Conservation (phyloP, 1,139 yeast species). For the Hansenula lynferdii region DNA sequence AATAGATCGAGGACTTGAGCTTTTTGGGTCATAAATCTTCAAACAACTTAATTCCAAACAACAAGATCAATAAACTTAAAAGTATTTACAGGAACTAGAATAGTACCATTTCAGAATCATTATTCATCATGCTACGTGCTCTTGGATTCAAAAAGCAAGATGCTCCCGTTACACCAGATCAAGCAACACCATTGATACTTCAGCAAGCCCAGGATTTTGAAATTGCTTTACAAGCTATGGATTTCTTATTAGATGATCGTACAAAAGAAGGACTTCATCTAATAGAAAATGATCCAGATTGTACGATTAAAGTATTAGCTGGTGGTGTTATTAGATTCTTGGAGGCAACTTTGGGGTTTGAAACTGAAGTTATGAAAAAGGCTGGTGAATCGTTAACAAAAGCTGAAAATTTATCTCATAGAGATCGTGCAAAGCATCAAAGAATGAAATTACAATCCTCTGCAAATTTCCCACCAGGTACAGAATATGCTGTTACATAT, state of each 20-base stretch:
- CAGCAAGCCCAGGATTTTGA: constrained; percentile 55
- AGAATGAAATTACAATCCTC: constrained; percentile 56
- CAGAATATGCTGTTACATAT: constrained; percentile 85
- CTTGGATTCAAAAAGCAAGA: constrained; percentile 19
- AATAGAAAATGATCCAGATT: constrained; percentile 30
- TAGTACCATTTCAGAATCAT: too few species aligned
- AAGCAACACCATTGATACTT: constrained; percentile 26
- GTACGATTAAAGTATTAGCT: constrained; percentile 71
- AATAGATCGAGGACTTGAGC: too few species aligned
- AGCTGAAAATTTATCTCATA: constrained; percentile 68
- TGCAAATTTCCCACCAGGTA: constrained; percentile 82
- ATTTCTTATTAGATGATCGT: constrained; percentile 80
- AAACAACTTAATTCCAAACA: too few species aligned
- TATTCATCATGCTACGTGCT: constrained; percentile 24
- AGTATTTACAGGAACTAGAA: too few species aligned
- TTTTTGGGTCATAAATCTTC: too few species aligned
- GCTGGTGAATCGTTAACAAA: constrained; percentile 70
- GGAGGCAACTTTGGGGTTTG: constrained; percentile 92
- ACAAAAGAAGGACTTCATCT: constrained; percentile 64
- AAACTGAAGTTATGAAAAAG: constrained; percentile 73
- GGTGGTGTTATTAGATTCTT: constrained; percentile 83
- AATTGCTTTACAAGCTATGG: constrained; percentile 85
- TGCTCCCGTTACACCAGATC: constrained; percentile 11
- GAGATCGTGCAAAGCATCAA: constrained; percentile 58
- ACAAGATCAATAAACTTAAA: too few species aligned